phyloP scores from a whole-genome alignment of 768 basidiomycete genomes.

The Collybia sordida region DNA sequence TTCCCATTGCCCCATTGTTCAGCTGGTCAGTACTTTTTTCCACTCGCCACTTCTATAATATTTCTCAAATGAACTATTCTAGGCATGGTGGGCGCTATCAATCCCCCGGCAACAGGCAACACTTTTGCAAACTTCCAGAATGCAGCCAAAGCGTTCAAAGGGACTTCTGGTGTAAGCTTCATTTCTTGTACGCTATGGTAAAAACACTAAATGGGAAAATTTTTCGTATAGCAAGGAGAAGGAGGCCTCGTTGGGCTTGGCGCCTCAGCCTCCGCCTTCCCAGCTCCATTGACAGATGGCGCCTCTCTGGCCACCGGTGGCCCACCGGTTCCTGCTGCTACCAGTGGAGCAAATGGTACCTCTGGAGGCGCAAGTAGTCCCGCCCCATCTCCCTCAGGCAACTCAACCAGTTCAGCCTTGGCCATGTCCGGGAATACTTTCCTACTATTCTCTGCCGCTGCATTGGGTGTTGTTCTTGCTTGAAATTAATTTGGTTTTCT shows the following conservation, averaged over 20 bases:
- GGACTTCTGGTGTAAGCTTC: conserved; percentile 31
- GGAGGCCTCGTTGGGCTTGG: conserved; percentile 42
- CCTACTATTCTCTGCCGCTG: not conserved
- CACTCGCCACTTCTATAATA: not conserved
- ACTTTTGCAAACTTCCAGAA: conserved; percentile 36
- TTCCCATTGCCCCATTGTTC: conserved; percentile 40
- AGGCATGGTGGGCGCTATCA: conserved; percentile 55
- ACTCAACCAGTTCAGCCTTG: not conserved
- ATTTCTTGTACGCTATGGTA: conserved; percentile 2
- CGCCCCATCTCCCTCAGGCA: not conserved
- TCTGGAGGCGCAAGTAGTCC: conserved; percentile 3
- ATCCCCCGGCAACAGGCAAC: conserved; percentile 44
- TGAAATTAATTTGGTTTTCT: not conserved
- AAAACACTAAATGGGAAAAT: not conserved
- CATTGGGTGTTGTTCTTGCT: not conserved
- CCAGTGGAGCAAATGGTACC: conserved; percentile 4
- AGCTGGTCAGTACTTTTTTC: conserved; percentile 18
- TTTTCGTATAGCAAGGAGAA: conserved; percentile 33
- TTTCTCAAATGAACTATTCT: not conserved
- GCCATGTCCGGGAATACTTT: not conserved
- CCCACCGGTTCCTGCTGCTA: conserved; percentile 11
- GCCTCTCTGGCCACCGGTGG: conserved; percentile 25
- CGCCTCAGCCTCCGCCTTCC: conserved; percentile 46
- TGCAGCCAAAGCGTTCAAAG: conserved; percentile 28
- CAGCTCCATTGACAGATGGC: conserved; percentile 37